These are phyloP conservation scores for Rhodamnia argentea DNA, from an alignment of 345 rosid genomes.

Conservation along the genomic window DNA sequence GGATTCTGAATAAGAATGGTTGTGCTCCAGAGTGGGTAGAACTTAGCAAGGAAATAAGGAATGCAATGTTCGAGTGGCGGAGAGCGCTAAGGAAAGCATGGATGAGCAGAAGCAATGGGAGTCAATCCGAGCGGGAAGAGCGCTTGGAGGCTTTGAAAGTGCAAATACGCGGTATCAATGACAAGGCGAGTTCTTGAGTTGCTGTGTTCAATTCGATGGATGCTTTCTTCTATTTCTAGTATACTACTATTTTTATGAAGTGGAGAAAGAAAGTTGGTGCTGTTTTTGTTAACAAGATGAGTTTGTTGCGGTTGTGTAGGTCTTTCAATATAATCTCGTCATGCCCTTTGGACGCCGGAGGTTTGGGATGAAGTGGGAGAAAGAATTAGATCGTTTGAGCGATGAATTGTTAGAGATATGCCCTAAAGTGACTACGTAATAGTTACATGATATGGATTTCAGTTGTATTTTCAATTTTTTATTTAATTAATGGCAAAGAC, in stretches of 20 bases:
- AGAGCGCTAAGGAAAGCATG: constrained; percentile 57
- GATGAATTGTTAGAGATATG: too few species aligned
- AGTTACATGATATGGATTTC: too few species aligned
- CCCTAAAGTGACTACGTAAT: too few species aligned
- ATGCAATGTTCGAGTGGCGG: constrained; percentile 51
- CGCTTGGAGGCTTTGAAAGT: constrained; percentile 26
- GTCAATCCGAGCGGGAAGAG: constrained; percentile 38
- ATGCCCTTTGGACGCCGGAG: constrained; percentile 83
- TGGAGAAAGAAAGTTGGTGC: neutral
- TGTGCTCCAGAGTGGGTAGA: constrained; percentile 92
- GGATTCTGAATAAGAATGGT: constrained; percentile 70
- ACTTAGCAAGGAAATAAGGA: constrained; percentile 78
- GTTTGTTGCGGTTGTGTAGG: constrained; percentile 22
- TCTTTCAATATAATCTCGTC: constrained; percentile 62
- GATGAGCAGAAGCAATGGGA: constrained; percentile 33
- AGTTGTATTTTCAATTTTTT: too few species aligned
- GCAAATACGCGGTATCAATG: constrained; percentile 51
- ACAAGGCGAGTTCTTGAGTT: constrained; percentile 31
- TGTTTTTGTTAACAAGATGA: neutral
- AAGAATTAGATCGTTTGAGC: constrained; percentile 53
- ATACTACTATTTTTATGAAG: neutral
- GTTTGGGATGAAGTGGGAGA: constrained; percentile 81
- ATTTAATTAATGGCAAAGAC: too few species aligned
- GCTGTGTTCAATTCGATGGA: neutral
- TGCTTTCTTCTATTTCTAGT: neutral